These are phyloP conservation scores for Neofusicoccum ribis DNA, from an alignment of 2,329 filamentous ascomycete species.

Conservation along the genomic window DNA sequence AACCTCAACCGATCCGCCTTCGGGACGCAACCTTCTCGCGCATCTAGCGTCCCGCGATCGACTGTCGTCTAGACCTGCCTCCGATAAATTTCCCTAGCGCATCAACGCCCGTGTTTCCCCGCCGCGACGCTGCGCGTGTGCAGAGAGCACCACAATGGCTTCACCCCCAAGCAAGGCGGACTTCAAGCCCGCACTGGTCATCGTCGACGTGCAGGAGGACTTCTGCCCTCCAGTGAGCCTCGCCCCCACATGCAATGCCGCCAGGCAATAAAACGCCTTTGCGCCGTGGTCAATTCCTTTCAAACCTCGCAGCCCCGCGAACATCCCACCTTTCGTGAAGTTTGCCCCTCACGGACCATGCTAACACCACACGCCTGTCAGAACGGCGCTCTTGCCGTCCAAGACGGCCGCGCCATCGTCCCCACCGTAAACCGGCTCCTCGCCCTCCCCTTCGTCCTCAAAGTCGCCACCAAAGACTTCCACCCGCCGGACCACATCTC, in stretches of 20 bases:
- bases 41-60: neutral
- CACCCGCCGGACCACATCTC: conserved; percentile 84
- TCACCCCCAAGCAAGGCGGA: neutral
- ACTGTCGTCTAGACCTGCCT: neutral
- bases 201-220: conserved; percentile 92
- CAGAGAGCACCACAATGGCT: conserved; percentile 13
- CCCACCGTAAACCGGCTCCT: conserved; percentile 75
- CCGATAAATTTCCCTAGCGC: neutral
- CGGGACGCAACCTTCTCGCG: neutral
- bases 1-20: conserved; percentile 4
- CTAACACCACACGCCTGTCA: conserved; percentile 39
- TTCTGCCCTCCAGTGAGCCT: conserved; percentile 82
- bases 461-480: conserved; percentile 88
- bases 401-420: conserved; percentile 68
- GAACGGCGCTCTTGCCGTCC: conserved; percentile 84
- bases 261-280: neutral
- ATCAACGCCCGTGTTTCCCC: neutral
- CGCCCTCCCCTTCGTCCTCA: conserved; percentile 66
- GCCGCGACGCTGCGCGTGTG: neutral
- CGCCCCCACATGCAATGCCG: neutral
- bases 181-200: conserved; percentile 61
- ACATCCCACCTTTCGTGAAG: neutral
- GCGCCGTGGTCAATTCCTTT: neutral
- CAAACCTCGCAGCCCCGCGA: neutral
- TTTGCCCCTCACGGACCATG: neutral